Base-by-base conservation (phyloP, 2,329 filamentous ascomycete genomes). In the Zopfia rhizophila region DNA sequence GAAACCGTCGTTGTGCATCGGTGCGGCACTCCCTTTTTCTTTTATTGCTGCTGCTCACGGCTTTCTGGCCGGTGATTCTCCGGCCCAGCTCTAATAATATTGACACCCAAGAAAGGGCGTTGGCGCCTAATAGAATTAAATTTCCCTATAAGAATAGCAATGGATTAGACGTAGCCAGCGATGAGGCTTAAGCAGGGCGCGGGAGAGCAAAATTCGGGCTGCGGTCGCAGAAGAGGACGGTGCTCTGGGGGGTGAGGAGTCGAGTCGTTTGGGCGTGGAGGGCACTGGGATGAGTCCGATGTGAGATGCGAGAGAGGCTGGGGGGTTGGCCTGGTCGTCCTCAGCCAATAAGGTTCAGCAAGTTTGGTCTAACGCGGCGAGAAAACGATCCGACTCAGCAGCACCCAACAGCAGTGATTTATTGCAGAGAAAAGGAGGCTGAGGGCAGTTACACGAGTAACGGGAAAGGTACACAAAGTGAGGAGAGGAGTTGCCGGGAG, bases 61-160 rank as follows among this genome's bases (percentile, higher is more conserved):
- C n/a, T 8, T 27, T 27, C 24, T n/a, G 24, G 13, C 33, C 17
- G 28, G 8, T 27, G 40, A 29, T 44, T 31, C 40, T 38, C 19
- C 27, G 22, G 27, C 29, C 14, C 44, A 30, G 38, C 36, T 43
- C 36, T 47, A 48, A 43, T 58, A 47, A 53, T 58, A 51, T 63
- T 60, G 63, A 61, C 47, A 58, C 61, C 62, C 62, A 63, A 65
- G 61, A 52, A 45, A 55, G 13, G 27, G 23, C 22, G 31, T 30
- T 39, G 48, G 38, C 30, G 44, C 44, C 44, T 51, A 45, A 35
- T 19, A 19, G 35, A 12, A 23, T 5, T 4, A 49, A 58, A n/a
- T n/a, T n/a, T n/a, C n/a, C n/a, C n/a, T n/a, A n/a, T n/a, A 12
- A 33, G 24, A 27, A 45, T 23, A 42, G 45, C 58, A 55, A 39